Evolutionary conservation across 345 rosid species (phyloP).

Genomic region (Brassica carinata): DNA sequence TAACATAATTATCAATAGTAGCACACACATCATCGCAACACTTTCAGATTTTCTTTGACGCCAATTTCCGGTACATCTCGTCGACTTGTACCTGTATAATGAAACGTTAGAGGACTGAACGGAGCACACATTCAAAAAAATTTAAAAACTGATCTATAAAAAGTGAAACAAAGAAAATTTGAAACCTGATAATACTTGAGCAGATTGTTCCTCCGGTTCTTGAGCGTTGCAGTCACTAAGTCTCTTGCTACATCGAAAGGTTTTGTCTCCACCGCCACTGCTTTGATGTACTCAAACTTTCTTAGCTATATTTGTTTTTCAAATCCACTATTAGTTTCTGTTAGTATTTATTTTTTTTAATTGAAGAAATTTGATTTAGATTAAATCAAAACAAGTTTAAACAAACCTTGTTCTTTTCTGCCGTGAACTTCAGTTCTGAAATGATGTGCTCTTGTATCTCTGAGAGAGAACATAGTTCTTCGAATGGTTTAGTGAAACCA

Average conservation of each 20-base stretch:
- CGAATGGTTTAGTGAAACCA: not conserved
- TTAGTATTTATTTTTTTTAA: not conserved
- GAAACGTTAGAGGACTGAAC: not conserved
- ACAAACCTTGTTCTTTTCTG: not conserved
- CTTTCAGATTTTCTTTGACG: constrained; percentile 36
- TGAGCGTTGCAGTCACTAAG: not conserved
- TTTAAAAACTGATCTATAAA: not conserved
- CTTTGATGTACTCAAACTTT: not conserved
- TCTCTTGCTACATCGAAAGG: not conserved
- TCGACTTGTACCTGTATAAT: constrained; percentile 62
- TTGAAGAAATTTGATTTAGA: not conserved
- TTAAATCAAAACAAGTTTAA: not conserved
- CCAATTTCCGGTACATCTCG: constrained; percentile 55
- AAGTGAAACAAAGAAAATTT: not conserved
- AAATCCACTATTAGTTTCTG: not conserved
- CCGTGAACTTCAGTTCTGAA: not conserved
- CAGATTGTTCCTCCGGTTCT: not conserved
- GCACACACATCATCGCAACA: constrained; percentile 17
- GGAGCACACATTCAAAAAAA: not conserved
- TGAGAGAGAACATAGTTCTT: not conserved
- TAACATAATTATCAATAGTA: constrained; percentile 19
- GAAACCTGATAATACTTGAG: not conserved
- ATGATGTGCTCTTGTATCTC: not conserved
- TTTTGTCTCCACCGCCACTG: not conserved
- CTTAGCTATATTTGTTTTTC: not conserved